These are phyloP conservation scores for Pyrus pyrifolia DNA, from an alignment of 306 rosid genomes.

Conservation along the genomic window DNA sequence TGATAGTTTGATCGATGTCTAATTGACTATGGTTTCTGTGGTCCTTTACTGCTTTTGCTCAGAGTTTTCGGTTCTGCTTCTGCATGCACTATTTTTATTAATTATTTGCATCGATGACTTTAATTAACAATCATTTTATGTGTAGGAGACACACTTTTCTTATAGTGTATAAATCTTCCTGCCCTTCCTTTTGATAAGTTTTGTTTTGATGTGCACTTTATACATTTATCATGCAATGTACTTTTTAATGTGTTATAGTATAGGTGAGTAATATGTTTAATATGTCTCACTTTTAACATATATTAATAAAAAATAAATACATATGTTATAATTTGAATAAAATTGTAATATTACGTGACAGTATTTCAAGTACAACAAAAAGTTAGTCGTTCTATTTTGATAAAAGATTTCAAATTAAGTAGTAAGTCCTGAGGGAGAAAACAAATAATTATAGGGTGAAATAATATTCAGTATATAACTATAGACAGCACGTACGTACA, in stretches of 20 bases:
- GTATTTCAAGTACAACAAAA: too few species aligned
- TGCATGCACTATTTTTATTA: neutral
- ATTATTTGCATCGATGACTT: neutral
- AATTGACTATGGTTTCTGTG: neutral
- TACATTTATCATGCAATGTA: neutral
- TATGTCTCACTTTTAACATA: neutral
- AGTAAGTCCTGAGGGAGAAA: too few species aligned
- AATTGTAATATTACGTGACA: too few species aligned
- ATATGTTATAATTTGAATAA: too few species aligned
- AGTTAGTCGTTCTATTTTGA: neutral
- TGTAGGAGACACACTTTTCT: neutral
- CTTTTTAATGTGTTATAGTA: too few species aligned
- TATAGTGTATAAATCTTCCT: neutral
- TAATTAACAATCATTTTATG: neutral
- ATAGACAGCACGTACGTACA: neutral
- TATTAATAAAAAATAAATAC: too few species aligned
- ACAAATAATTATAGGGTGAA: neutral
- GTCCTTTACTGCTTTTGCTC: neutral
- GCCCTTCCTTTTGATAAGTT: neutral
- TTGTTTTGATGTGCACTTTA: too few species aligned
- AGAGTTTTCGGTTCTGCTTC: neutral
- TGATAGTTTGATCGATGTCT: neutral
- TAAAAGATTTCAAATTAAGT: too few species aligned
- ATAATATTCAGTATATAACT: neutral
- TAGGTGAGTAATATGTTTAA: too few species aligned